These are phyloP conservation scores for Amanita muscaria DNA, from an alignment of 768 basidiomycete species.

Conservation along the genomic window DNA sequence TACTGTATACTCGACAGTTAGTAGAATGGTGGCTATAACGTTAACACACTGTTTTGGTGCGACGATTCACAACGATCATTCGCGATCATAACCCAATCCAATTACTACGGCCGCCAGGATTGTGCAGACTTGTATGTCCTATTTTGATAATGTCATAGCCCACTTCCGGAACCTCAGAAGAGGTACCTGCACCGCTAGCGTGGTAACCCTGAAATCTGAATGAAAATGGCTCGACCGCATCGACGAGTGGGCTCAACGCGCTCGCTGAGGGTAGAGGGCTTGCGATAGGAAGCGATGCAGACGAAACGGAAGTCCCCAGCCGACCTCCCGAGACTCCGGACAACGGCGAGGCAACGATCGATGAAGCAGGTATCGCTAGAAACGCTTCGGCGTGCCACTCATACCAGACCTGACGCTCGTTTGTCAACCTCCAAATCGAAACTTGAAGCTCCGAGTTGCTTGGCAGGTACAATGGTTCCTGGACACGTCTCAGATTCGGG, in stretches of 20 bases:
- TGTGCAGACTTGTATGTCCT: slow-evolving; percentile 89
- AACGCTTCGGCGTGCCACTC: slow-evolving; percentile 98
- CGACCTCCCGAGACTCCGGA: background rate
- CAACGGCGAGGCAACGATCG: slow-evolving; percentile 12
- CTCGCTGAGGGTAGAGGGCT: slow-evolving; percentile 18
- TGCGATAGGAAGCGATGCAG: slow-evolving; percentile 1
- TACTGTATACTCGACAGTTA: too few species aligned
- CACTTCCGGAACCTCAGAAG: slow-evolving; percentile 6
- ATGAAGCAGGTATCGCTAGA: slow-evolving; percentile 47
- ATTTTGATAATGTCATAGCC: slow-evolving; percentile 68
- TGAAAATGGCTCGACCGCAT: slow-evolving; percentile 40
- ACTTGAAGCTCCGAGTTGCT: slow-evolving; percentile 88
- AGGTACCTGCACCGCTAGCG: background rate
- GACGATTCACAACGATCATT: too few species aligned
- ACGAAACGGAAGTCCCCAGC: slow-evolving; percentile 12
- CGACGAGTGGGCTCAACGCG: slow-evolving; percentile 61
- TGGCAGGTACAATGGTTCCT: slow-evolving; percentile 94
- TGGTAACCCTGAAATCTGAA: slow-evolving; percentile 16
- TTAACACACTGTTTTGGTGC: too few species aligned
- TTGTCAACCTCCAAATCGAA: slow-evolving; percentile 89
- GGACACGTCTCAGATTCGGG: slow-evolving; percentile 5
- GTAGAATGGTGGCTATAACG: too few species aligned
- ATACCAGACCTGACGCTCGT: slow-evolving; percentile 90
- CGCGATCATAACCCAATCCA: slow-evolving; percentile 79
- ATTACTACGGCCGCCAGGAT: slow-evolving; percentile 81